phyloP scores from a whole-genome alignment of 768 basidiomycete genomes.

The Lactarius evosmus region DNA sequence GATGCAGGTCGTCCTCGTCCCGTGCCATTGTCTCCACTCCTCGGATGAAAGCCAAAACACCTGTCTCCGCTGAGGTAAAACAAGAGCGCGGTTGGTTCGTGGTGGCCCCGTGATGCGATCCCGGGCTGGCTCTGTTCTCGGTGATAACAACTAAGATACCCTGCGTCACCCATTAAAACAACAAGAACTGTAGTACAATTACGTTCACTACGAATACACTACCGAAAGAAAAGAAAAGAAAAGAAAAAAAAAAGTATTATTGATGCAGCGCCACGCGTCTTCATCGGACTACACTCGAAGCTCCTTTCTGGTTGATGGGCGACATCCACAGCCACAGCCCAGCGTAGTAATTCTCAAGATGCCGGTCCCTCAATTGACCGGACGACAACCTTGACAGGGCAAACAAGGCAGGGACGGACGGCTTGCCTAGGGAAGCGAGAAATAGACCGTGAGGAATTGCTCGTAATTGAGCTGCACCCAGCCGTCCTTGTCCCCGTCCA shows the following conservation, averaged over 20 bases:
- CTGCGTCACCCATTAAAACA: neutral
- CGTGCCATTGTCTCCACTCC: too few relatives aligned
- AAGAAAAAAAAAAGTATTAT: neutral
- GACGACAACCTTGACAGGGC: neutral
- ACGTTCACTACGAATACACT: neutral
- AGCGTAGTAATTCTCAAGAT: neutral
- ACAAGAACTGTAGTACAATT: neutral
- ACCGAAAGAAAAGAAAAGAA: neutral
- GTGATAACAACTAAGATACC: too few relatives aligned
- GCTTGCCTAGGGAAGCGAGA: constrained; percentile 48
- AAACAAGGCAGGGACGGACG: neutral
- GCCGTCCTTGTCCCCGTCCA: constrained; percentile 58
- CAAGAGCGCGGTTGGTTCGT: too few relatives aligned
- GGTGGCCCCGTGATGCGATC: too few relatives aligned
- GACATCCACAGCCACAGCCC: too few relatives aligned
- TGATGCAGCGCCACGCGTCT: neutral
- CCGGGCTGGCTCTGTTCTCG: too few relatives aligned
- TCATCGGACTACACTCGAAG: neutral
- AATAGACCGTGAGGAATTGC: constrained; percentile 63
- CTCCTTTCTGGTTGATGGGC: neutral
- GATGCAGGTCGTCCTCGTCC: too few relatives aligned
- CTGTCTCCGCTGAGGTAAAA: too few relatives aligned
- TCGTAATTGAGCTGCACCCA: constrained; percentile 73
- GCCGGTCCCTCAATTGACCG: neutral
- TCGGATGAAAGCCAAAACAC: too few relatives aligned